phyloP scores from a whole-genome alignment of 2,329 filamentous ascomycete genomes.

The Simplicillium sp. region DNA sequence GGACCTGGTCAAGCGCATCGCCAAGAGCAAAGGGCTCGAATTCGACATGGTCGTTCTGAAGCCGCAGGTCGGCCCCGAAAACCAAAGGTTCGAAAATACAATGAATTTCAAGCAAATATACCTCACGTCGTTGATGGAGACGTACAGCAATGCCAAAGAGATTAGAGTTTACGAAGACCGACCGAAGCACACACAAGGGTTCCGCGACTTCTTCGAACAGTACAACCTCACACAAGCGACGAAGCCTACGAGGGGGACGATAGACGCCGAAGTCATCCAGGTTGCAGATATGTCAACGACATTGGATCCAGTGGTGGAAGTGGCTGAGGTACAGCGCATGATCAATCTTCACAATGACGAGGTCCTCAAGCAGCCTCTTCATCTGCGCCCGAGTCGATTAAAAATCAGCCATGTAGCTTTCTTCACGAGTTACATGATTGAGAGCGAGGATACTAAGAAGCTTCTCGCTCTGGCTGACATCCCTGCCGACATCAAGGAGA shows the following conservation, averaged over 20 bases:
- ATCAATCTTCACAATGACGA: constrained; percentile 76
- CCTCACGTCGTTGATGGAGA: constrained; percentile 71
- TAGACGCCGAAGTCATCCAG: constrained; percentile 74
- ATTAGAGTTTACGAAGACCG: constrained; percentile 67
- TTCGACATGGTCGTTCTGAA: constrained; percentile 89
- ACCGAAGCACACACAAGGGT: constrained; percentile 62
- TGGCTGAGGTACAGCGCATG: constrained; percentile 78
- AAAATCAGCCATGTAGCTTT: constrained; percentile 80
- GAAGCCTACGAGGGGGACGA: constrained; percentile 48
- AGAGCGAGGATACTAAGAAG: constrained; percentile 58
- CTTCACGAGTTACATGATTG: constrained; percentile 87
- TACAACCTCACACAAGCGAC: constrained; percentile 56
- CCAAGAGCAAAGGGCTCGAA: constrained; percentile 64
- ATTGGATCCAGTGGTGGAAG: constrained; percentile 70
- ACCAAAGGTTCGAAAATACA: constrained; percentile 69
- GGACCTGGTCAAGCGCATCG: constrained; percentile 73
- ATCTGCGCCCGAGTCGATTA: constrained; percentile 35
- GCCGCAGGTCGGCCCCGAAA: constrained; percentile 70
- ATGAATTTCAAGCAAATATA: constrained; percentile 91
- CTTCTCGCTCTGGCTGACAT: constrained; percentile 62
- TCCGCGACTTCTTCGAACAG: constrained; percentile 72
- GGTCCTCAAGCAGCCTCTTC: constrained; percentile 19
- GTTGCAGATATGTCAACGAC: constrained; percentile 67
- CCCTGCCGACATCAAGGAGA: constrained; percentile 50
- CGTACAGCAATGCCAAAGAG: constrained; percentile 74